These are phyloP conservation scores for Nakazawaea ishiwadae DNA, from an alignment of 805 yeast genomes.

Conservation along the genomic window DNA sequence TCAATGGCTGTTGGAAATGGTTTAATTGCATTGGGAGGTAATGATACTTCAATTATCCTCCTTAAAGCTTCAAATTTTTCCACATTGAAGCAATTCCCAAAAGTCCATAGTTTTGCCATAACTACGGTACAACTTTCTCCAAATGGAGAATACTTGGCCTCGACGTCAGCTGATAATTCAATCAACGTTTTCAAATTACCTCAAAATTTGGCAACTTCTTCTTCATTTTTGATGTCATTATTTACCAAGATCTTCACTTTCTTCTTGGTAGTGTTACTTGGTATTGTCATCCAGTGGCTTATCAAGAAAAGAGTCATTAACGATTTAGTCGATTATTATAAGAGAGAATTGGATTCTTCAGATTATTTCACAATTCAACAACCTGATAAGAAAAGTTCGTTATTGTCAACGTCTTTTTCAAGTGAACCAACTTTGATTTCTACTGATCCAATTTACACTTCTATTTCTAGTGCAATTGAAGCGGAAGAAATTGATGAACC, in stretches of 20 bases:
- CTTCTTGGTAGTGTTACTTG: constrained; percentile 20
- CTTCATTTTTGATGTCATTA: constrained; percentile 26
- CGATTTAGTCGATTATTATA: constrained; percentile 19
- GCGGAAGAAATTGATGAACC: too few relatives aligned
- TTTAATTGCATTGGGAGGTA: constrained; percentile 53
- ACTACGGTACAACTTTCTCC: constrained; percentile 70
- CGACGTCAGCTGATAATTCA: constrained; percentile 74
- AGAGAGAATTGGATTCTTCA: constrained; percentile 26
- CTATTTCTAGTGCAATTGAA: too few relatives aligned
- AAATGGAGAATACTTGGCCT: constrained; percentile 60
- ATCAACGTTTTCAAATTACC: constrained; percentile 63
- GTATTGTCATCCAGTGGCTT: constrained; percentile 22
- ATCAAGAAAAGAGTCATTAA: constrained; percentile 25
- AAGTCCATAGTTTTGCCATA: constrained; percentile 74
- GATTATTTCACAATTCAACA: constrained; percentile 29
- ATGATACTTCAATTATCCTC: constrained; percentile 64
- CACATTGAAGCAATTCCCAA: constrained; percentile 42
- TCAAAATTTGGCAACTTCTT: constrained; percentile 35
- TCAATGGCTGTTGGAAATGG: constrained; percentile 41
- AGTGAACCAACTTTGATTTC: constrained; percentile 13
- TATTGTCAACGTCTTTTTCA: constrained; percentile 17
- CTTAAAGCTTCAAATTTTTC: constrained; percentile 48
- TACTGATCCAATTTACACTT: constrained; percentile 1
- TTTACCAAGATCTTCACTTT: constrained; percentile 23
- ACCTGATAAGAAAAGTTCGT: constrained; percentile 17